Evolutionary conservation across 352 stramenopile genomes (phyloP).

Genomic region (Globisporangium parvum): DNA sequence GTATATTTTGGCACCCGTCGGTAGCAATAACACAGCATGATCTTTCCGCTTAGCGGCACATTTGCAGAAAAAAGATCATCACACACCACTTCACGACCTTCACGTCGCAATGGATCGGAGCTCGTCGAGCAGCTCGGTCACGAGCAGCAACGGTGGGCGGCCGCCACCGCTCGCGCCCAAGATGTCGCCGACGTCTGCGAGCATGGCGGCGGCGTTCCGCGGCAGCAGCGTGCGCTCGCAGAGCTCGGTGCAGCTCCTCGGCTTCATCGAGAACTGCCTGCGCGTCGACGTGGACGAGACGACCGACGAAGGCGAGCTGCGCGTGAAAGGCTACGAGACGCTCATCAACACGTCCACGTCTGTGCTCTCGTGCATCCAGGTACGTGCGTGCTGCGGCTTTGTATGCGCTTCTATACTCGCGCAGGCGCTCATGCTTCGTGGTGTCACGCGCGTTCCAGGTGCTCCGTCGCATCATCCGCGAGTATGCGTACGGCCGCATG

Average conservation of each 20-base stretch:
- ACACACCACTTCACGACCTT: neutral
- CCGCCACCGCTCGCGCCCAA: constrained; percentile 3
- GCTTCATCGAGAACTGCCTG: constrained; percentile 65
- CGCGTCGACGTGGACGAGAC: constrained; percentile 37
- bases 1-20: too few species aligned
- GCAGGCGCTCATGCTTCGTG: neutral
- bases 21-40: too few species aligned
- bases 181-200: constrained; percentile 6
- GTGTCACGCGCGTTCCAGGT: constrained; percentile 16
- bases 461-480: constrained; percentile 77
- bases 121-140: neutral
- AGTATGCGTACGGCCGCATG: constrained; percentile 79
- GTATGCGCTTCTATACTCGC: neutral
- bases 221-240: constrained; percentile 47
- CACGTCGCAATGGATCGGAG: neutral
- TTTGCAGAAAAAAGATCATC: constrained; percentile 1
- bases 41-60: too few species aligned
- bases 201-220: constrained; percentile 14
- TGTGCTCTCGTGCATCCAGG: constrained; percentile 70
- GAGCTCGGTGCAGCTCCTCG: constrained; percentile 81
- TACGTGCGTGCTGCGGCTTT: neutral
- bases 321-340: constrained; percentile 68
- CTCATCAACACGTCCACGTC: constrained; percentile 60
- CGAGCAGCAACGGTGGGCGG: constrained; percentile 1
- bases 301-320: constrained; percentile 61